A percentile compares a stretch with the other conserved stretches of the same genome.
Evolutionary conservation across 2,329 filamentous ascomycete species (phyloP).

Genomic region (Trichoderma endophyticum): DNA sequence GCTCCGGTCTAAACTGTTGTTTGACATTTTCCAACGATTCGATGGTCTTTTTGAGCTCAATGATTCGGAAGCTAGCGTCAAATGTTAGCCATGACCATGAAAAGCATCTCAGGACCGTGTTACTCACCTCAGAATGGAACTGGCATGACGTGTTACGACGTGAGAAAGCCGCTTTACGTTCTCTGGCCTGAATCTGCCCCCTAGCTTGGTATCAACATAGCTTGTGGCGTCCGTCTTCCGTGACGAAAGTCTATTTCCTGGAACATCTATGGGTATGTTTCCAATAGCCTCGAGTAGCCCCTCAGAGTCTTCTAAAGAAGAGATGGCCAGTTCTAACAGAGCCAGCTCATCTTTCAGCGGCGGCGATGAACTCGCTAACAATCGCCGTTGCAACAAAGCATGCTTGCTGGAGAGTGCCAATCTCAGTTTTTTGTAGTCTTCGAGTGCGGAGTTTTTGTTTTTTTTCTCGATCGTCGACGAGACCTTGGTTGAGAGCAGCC

Average conservation of each 20-base stretch:
- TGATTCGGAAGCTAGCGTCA: neutral
- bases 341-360: neutral
- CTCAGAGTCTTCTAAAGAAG: neutral
- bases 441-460: neutral
- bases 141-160: neutral
- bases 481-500: neutral
- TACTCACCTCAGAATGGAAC: neutral
- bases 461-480: neutral
- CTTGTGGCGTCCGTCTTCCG: neutral
- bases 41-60: neutral
- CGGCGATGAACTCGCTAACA: neutral
- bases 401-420: neutral
- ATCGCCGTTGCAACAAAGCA: neutral
- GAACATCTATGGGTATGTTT: neutral
- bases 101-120: neutral
- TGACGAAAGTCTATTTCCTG: neutral
- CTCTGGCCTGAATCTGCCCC: neutral
- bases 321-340: neutral
- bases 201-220: neutral
- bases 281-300: neutral
- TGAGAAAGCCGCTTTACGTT: neutral
- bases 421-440: neutral
- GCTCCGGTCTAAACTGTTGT: neutral
- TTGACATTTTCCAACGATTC: neutral
- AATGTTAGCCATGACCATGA: accelerated